Base-by-base conservation (phyloP, 106 monocot species). In the Chionographis japonica region DNA sequence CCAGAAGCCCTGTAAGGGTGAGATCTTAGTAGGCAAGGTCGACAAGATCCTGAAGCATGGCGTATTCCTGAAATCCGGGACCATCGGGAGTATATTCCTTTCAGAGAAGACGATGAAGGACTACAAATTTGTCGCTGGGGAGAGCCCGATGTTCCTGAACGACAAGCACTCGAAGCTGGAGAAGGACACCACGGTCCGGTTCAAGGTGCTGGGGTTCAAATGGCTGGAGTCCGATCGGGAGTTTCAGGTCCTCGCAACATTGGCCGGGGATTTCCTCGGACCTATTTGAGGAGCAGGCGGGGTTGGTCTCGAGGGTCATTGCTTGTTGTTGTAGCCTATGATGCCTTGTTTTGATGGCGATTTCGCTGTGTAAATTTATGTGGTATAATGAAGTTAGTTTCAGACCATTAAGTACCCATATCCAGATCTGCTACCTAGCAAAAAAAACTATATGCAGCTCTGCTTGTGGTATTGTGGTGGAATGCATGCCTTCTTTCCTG, bases 231-330 rank as follows among this genome's bases (percentile, higher is more conserved):
- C 56, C 59, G 83, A 91, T 27, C 71, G 94, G 51, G 59, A 72
- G 2, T 95, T 95, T 50, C 82, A 87, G 67, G 42, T 88, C 14
- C 70, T 95, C 8, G 94, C 80, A 2, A 81, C 85, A 5, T 53
- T 95, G 43, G 79, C 83, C 13, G 85, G 81, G 42, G 91, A 95
- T 67, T 95, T 81, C 56, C 93, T 93, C 12, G 93, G 89, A 2
- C 83, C 93, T 35, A 37, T 86, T 16, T 79, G 62, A 60, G 8
- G n/a, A 35, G 10, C 36, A n/a, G 9, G 10, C 53, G 36, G 8
- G 15, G 37, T 20, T 65, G 54, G 3, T 5, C 54, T n/a, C 2
- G 54, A 2, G 1, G 4, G 15, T n/a, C 5, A 54, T 54, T 3
- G 54, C n/a, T 54, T 54, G 46, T 46, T 46, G 46, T 10, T 46